Evolutionary conservation across 805 yeast species (phyloP).

Genomic region (Hanseniaspora vineae): DNA sequence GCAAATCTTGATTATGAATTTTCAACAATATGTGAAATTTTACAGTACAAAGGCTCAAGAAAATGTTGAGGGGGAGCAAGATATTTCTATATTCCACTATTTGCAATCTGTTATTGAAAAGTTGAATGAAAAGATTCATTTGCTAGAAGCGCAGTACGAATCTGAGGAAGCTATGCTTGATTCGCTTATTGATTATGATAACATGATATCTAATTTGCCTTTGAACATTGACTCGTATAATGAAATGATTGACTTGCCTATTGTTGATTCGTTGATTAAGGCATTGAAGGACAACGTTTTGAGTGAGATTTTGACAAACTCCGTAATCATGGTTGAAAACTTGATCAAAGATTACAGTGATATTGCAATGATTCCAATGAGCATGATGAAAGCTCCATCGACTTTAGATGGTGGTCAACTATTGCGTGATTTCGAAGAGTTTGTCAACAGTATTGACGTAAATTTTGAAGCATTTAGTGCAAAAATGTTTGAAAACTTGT

Average conservation of each 20-base stretch:
- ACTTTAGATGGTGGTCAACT: too few species aligned
- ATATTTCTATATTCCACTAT: neutral
- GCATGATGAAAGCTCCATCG: constrained; percentile 9
- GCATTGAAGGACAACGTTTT: constrained; percentile 37
- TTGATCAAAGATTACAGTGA: constrained; percentile 19
- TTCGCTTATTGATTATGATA: neutral
- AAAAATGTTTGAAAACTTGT: neutral
- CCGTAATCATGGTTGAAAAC: constrained; percentile 44
- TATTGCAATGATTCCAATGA: constrained; percentile 12
- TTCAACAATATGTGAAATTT: constrained; percentile 8
- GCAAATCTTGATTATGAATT: constrained; percentile 30
- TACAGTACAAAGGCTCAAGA: neutral
- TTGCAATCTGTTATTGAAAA: neutral
- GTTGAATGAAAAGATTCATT: neutral
- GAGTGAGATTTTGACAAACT: constrained; percentile 39
- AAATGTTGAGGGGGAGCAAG: too few species aligned
- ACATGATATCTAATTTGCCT: neutral
- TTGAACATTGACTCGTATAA: constrained; percentile 46
- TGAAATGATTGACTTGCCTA: constrained; percentile 25
- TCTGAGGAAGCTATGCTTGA: neutral
- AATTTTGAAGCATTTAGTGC: constrained; percentile 8
- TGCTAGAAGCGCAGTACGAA: neutral
- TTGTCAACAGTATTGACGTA: constrained; percentile 8
- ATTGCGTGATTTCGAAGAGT: neutral
- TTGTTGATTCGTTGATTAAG: constrained; percentile 30